These are phyloP conservation scores for Fusarium sp. DNA, from an alignment of 2,329 filamentous ascomycete genomes.

Conservation along the genomic window DNA sequence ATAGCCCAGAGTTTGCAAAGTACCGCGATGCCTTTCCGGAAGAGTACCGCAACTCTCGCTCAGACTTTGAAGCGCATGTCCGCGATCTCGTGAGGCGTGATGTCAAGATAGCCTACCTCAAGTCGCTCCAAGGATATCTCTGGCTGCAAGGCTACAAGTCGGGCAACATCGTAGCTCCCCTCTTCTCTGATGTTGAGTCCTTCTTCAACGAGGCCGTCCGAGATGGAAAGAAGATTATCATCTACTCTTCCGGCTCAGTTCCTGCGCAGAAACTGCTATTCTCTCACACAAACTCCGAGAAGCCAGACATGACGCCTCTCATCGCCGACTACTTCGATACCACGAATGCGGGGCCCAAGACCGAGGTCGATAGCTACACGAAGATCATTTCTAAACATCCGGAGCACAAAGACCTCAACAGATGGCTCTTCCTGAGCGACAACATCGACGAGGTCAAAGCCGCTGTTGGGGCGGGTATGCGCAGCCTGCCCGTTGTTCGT, in stretches of 20 bases:
- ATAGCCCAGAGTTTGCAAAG: slow-evolving; percentile 70
- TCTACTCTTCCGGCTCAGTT: slow-evolving; percentile 86
- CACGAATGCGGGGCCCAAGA: slow-evolving; percentile 82
- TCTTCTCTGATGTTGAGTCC: slow-evolving; percentile 81
- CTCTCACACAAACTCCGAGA: slow-evolving; percentile 71
- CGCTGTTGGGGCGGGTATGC: slow-evolving; percentile 73
- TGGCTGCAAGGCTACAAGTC: slow-evolving; percentile 81
- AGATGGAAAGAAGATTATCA: slow-evolving; percentile 72
- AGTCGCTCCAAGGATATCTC: slow-evolving; percentile 83
- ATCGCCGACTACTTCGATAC: slow-evolving; percentile 83
- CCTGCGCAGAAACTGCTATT: slow-evolving; percentile 86
- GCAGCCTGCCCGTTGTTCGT: slow-evolving; percentile 71
- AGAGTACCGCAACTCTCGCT: slow-evolving; percentile 70
- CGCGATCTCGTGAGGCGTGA: slow-evolving; percentile 78
- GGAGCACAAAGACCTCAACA: slow-evolving; percentile 58
- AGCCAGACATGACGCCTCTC: slow-evolving; percentile 69
- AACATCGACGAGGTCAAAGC: slow-evolving; percentile 78
- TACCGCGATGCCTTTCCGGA: slow-evolving; percentile 80
- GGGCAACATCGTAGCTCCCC: slow-evolving; percentile 76
- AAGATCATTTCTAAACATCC: slow-evolving; percentile 67
- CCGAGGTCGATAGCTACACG: slow-evolving; percentile 74
- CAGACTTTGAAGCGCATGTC: slow-evolving; percentile 75
- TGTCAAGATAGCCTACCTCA: slow-evolving; percentile 81
- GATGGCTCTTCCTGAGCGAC: slow-evolving; percentile 85
- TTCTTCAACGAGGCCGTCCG: slow-evolving; percentile 71